A percentile compares a stretch with the other conserved stretches of the same genome.
Evolutionary conservation across 2,329 filamentous ascomycete genomes (phyloP).

Genomic region (Emmonsiellopsis sp.): DNA sequence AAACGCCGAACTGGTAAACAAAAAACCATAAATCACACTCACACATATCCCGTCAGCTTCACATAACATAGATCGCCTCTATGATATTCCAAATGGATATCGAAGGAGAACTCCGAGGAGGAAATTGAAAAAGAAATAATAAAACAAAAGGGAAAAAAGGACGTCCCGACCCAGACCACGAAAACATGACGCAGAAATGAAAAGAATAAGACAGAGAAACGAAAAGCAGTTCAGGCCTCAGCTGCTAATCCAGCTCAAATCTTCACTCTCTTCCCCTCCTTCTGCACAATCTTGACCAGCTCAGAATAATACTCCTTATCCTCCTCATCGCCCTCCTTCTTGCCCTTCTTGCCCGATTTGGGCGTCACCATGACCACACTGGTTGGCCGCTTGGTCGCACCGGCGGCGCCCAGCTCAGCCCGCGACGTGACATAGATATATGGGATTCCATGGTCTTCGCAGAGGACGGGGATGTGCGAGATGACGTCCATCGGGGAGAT

Average conservation of each 20-base stretch:
- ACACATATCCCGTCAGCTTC: background rate
- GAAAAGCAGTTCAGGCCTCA: background rate
- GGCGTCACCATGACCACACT: slow-evolving; percentile 79
- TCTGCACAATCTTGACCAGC: slow-evolving; percentile 50
- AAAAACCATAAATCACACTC: background rate
- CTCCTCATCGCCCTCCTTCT: slow-evolving; percentile 39
- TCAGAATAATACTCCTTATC: slow-evolving; percentile 46
- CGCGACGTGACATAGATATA: slow-evolving; percentile 92
- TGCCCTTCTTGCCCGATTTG: slow-evolving; percentile 43
- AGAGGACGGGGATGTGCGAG: slow-evolving; percentile 92
- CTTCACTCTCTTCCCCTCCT: slow-evolving; percentile 50
- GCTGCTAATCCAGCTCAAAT: slow-evolving; percentile 25
- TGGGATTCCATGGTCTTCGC: slow-evolving; percentile 95
- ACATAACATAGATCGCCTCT: background rate
- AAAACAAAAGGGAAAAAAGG: no score
- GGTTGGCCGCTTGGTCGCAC: slow-evolving; percentile 90
- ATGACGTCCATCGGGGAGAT: slow-evolving; percentile 99
- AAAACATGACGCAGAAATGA: background rate
- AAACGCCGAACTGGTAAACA: slow-evolving; percentile 1
- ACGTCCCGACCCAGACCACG: no score
- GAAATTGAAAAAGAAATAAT: no score
- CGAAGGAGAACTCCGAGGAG: no score
- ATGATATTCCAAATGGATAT: no score
- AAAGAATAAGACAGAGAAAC: background rate
- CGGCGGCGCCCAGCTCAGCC: slow-evolving; percentile 86